Evolutionary conservation across 225 moss, liverwort and hornwort species (phyloP).

Genomic region (Bryum argenteum): DNA sequence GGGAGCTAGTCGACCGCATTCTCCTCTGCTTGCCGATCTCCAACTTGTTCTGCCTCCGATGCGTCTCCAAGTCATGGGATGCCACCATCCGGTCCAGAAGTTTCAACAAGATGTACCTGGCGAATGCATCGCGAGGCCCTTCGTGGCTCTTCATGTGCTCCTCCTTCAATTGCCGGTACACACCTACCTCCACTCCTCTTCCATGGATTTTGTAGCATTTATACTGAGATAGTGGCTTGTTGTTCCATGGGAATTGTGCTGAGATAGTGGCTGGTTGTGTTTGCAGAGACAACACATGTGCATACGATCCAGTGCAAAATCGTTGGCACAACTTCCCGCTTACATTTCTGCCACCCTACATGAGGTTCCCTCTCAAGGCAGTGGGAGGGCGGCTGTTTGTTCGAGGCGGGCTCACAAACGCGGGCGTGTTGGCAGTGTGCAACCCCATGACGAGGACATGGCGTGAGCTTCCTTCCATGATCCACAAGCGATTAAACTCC

Average conservation of each 20-base stretch:
- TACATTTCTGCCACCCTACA: constrained; percentile 54
- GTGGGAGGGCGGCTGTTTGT: constrained; percentile 55
- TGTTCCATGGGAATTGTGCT: not conserved
- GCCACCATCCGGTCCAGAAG: constrained; percentile 46
- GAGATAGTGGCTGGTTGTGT: not conserved
- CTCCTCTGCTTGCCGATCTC: constrained; percentile 51
- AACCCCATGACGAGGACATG: constrained; percentile 64
- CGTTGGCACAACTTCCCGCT: constrained; percentile 61
- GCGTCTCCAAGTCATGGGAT: constrained; percentile 61
- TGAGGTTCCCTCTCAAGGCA: constrained; percentile 52
- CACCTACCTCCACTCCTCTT: not conserved
- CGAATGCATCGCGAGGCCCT: constrained; percentile 40
- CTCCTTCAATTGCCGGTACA: constrained; percentile 62
- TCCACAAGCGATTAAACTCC: constrained; percentile 55
- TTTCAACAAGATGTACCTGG: constrained; percentile 55
- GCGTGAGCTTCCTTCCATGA: constrained; percentile 63
- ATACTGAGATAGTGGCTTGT: not conserved
- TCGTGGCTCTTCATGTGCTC: constrained; percentile 72
- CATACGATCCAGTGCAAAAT: constrained; percentile 59
- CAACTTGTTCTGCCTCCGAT: constrained; percentile 53
- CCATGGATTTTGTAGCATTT: not conserved
- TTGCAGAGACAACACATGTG: constrained; percentile 58
- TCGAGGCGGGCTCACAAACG: constrained; percentile 52
- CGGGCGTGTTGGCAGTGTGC: constrained; percentile 57
- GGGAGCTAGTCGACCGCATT: constrained; percentile 51